Evolutionary conservation across 2,329 filamentous ascomycete genomes (phyloP).

Genomic region (Fusarium tuaranense): DNA sequence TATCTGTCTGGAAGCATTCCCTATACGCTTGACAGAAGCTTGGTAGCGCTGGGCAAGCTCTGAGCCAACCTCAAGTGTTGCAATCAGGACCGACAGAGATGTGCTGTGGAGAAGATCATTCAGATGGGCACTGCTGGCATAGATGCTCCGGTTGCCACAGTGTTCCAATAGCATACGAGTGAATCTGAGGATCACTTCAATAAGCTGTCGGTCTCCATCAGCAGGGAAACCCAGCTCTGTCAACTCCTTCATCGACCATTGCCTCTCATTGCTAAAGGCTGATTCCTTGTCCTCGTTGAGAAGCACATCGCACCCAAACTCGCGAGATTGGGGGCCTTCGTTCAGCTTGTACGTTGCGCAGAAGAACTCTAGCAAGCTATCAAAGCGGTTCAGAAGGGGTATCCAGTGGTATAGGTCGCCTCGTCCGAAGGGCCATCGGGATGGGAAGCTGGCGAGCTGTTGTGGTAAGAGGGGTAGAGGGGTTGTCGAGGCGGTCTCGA

Average conservation of each 20-base stretch:
- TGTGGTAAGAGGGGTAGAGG: constrained; percentile 82
- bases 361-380: constrained; percentile 86
- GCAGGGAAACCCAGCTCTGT: constrained; percentile 71
- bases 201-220: constrained; percentile 83
- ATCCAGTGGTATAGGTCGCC: constrained; percentile 99
- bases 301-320: constrained; percentile 77
- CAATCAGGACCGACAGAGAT: constrained; percentile 80
- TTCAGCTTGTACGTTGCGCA: constrained; percentile 83
- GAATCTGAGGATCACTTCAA: constrained; percentile 86
- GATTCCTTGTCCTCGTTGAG: constrained; percentile 67
- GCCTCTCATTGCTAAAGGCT: constrained; percentile 60
- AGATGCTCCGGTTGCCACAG: constrained; percentile 96
- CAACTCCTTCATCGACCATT: constrained; percentile 61
- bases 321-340: constrained; percentile 81
- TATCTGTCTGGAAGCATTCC: constrained; percentile 73
- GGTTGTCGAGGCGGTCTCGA: constrained; percentile 74
- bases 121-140: constrained; percentile 90
- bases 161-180: constrained; percentile 91
- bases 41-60: constrained; percentile 94
- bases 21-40: constrained; percentile 83
- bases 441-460: constrained; percentile 83
- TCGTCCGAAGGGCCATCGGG: constrained; percentile 93
- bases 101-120: constrained; percentile 92
- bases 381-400: constrained; percentile 90
- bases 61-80: constrained; percentile 82